Percentiles rank a stretch among this genome's conserved stretches.
phyloP scores from a whole-genome alignment of 345 rosid genomes.

The Eucalyptus cloeziana region DNA sequence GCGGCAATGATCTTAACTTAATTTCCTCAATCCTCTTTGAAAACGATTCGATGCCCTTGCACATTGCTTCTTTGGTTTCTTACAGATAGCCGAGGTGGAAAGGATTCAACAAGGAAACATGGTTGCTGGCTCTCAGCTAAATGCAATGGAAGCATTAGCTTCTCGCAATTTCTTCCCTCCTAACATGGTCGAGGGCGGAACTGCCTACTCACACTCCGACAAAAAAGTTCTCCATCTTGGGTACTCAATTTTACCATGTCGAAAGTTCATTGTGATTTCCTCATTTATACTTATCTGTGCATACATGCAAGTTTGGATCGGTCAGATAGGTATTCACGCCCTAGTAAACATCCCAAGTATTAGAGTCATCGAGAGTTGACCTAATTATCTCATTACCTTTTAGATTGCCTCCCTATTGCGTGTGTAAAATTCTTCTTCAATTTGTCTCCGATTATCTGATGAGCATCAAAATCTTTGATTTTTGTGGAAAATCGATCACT shows the following conservation, averaged over 20 bases:
- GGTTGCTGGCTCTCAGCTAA: constrained; percentile 61
- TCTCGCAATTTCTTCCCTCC: constrained; percentile 81
- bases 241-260: neutral
- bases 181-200: constrained; percentile 30
- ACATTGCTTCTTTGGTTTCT: neutral
- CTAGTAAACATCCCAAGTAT: neutral
- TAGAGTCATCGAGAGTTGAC: neutral
- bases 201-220: constrained; percentile 46
- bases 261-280: neutral
- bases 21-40: neutral
- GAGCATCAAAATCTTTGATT: neutral
- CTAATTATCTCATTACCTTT: neutral
- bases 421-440: neutral
- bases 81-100: constrained; percentile 80
- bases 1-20: neutral
- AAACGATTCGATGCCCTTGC: neutral
- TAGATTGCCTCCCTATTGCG: neutral
- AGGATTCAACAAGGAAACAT: constrained; percentile 71
- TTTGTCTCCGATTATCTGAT: neutral
- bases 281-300: neutral
- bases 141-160: constrained; percentile 68
- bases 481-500: neutral
- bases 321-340: neutral
- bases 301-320: neutral
- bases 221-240: constrained; percentile 86